Evolutionary conservation across 768 basidiomycete genomes (phyloP), one percentile per base, ranked within the genome.

Genomic region (Collybia mongolica): DNA sequence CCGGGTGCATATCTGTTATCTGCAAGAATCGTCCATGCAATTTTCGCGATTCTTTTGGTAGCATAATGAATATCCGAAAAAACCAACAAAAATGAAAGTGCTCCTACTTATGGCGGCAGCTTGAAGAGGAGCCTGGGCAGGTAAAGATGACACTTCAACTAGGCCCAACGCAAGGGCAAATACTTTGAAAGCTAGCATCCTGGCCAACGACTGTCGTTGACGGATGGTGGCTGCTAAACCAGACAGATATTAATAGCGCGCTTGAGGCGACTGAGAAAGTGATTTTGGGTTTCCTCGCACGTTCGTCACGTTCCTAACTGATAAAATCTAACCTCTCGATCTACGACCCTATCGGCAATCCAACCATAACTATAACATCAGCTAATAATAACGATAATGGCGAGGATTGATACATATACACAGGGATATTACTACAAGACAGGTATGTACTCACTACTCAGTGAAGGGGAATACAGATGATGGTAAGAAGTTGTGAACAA

Each of bases 1-100:
- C 90, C 28, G 90, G 90, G 60, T 93, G 91, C 50, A 92, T 81
- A 65, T 93, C 91, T 18, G 88, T 90, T 54, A 93, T 82, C 53
- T 91, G 89, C 20, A 93, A 64, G 67, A 91, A 92, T 40, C 88
- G 80, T 8, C 88, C 87, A 49, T 81, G 80, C 17, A 88, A 72
- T 61, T 76, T 81, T 51, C 67, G 75, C 37, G 72, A 72, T 49
- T 68, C 74, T 76, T 58, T 46, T 36, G 28, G 12, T 28, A n/a
- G 38, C 44, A 18, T 40, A 22, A 39, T n/a, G 11, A 38, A 26
- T 17, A 48, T 23, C 28, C 18, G 17, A 46, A 43, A 11, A 19
- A 48, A 37, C 24, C 23, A 46, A 44, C 17, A 44, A 6, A 39
- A 36, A 6, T 23, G 32, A 26, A 44, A 39, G 44, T 48, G 41